phyloP scores from a whole-genome alignment of 2,329 filamentous ascomycete species.

The Calonectria henricotiae region DNA sequence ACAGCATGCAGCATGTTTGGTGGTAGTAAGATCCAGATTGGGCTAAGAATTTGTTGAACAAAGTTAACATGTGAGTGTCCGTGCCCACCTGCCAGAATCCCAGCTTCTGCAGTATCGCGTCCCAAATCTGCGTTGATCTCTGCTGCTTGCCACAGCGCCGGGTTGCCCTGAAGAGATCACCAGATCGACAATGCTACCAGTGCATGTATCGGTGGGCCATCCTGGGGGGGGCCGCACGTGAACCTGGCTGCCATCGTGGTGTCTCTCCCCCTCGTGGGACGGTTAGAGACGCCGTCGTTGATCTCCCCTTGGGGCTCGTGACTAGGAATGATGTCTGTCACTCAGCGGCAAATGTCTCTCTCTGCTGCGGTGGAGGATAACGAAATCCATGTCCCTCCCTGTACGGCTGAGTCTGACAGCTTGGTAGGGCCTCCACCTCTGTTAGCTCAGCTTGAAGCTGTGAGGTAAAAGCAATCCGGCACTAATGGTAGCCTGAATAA shows the following conservation, averaged over 20 bases:
- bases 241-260: conserved; percentile 25
- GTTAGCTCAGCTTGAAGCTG: conserved; percentile 9
- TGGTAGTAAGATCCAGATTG: not conserved
- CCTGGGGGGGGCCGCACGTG: not conserved
- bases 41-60: not conserved
- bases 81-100: not conserved
- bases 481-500: conserved; percentile 7
- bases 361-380: conserved; percentile 8
- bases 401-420: conserved; percentile 19
- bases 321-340: conserved; percentile 12
- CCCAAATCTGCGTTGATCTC: conserved; percentile 19
- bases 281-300: conserved; percentile 3
- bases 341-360: conserved; percentile 20
- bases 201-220: conserved; percentile 20
- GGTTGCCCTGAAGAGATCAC: conserved; percentile 11
- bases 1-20: conserved; percentile 8
- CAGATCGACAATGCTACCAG: conserved; percentile 15
- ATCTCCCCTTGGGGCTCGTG: conserved; percentile 11
- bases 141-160: conserved; percentile 2
- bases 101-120: conserved; percentile 8
- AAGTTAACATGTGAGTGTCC: conserved; percentile 15
- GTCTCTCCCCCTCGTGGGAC: conserved; percentile 31
- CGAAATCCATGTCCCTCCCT: not conserved
- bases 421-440: not conserved
- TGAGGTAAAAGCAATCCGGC: not conserved